Evolutionary conservation across 2,329 filamentous ascomycete genomes (phyloP).

Genomic region (Botryotinia narcissicola): DNA sequence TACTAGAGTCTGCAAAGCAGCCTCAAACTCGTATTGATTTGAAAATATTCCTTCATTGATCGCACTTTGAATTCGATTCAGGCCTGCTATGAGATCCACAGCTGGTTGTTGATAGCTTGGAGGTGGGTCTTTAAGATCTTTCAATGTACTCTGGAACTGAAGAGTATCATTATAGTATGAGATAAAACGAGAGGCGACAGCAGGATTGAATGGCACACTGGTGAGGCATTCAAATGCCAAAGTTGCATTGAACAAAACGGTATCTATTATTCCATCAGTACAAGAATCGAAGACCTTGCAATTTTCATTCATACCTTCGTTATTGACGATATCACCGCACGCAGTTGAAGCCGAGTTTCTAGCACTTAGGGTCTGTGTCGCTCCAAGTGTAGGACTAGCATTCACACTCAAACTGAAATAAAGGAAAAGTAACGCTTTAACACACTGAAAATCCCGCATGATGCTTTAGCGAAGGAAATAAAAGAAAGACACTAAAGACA

Average conservation of each 20-base stretch:
- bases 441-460: slow-evolving; percentile 2
- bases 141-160: slow-evolving; percentile 33
- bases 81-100: slow-evolving; percentile 46
- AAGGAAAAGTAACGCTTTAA: background rate
- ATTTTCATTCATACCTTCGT: slow-evolving; percentile 6
- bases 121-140: slow-evolving; percentile 49
- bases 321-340: slow-evolving; percentile 27
- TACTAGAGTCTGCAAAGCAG: slow-evolving; percentile 51
- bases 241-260: slow-evolving; percentile 25
- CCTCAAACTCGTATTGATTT: slow-evolving; percentile 56
- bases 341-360: slow-evolving; percentile 23
- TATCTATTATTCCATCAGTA: slow-evolving; percentile 19
- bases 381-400: background rate
- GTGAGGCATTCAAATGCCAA: slow-evolving; percentile 44
- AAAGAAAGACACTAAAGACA: background rate
- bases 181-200: slow-evolving; percentile 45
- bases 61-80: slow-evolving; percentile 46
- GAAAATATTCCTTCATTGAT: slow-evolving; percentile 44
- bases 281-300: background rate
- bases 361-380: slow-evolving; percentile 12
- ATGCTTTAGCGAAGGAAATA: background rate
- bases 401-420: background rate
- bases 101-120: slow-evolving; percentile 47
- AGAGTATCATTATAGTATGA: slow-evolving; percentile 46
- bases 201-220: slow-evolving; percentile 46